Evolutionary conservation across 495 filamentous ascomycete genomes (phyloP).

Genomic region (Aspergillus saccharolyticus): DNA sequence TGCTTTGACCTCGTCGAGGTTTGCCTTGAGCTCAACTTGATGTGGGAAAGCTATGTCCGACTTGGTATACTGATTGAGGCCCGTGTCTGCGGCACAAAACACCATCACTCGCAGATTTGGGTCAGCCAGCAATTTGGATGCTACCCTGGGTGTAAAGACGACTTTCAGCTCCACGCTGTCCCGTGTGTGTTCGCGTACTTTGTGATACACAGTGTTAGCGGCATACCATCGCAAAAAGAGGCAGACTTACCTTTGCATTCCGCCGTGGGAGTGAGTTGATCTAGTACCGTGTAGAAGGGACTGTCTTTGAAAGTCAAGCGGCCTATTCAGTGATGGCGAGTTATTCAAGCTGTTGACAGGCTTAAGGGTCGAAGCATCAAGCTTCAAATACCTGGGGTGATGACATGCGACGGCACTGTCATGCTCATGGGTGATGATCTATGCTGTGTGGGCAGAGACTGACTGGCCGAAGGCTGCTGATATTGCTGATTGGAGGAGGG

Average conservation of each 20-base stretch:
- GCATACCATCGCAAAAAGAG: neutral
- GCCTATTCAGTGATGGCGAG: slow-evolving; percentile 27
- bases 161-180: slow-evolving; percentile 52
- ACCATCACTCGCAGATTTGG: slow-evolving; percentile 63
- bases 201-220: slow-evolving; percentile 7
- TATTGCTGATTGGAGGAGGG: slow-evolving; percentile 25
- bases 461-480: slow-evolving; percentile 20
- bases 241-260: slow-evolving; percentile 61
- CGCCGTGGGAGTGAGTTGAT: slow-evolving; percentile 54
- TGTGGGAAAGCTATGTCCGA: slow-evolving; percentile 83
- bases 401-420: slow-evolving; percentile 30
- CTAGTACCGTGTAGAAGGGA: slow-evolving; percentile 66
- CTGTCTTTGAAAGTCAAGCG: slow-evolving; percentile 62
- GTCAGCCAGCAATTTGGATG: slow-evolving; percentile 49
- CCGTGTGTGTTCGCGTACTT: slow-evolving; percentile 49
- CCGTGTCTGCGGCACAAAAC: slow-evolving; percentile 63
- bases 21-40: slow-evolving; percentile 87
- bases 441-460: slow-evolving; percentile 23
- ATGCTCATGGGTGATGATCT: slow-evolving; percentile 24
- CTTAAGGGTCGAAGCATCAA: slow-evolving; percentile 8
- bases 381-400: slow-evolving; percentile 27
- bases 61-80: slow-evolving; percentile 50
- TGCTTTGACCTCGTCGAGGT: slow-evolving; percentile 77
- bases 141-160: slow-evolving; percentile 41
- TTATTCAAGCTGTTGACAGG: neutral